phyloP scores from a whole-genome alignment of 1,139 yeast species.

The Blastobotrys petasosporus region DNA sequence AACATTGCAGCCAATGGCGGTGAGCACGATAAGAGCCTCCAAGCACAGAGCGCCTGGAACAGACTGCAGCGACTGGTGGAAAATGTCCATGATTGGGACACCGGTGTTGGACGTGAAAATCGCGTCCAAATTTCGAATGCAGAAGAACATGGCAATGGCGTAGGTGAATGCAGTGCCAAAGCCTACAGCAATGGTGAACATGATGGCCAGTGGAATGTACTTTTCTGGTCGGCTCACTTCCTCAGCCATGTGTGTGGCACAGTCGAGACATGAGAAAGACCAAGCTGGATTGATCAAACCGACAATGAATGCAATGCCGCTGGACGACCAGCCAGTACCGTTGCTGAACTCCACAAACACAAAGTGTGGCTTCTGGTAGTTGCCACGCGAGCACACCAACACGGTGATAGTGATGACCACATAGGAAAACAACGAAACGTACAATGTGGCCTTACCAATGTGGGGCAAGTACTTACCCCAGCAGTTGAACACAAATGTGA shows the following conservation, averaged over 20 bases:
- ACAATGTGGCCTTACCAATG: slow-evolving; percentile 42
- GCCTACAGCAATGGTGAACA: slow-evolving; percentile 54
- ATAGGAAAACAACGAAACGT: slow-evolving; percentile 45
- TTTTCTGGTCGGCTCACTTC: slow-evolving; percentile 47
- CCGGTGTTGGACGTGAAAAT: slow-evolving; percentile 44
- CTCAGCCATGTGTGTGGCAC: slow-evolving; percentile 59
- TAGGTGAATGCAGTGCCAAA: slow-evolving; percentile 49
- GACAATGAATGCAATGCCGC: slow-evolving; percentile 53
- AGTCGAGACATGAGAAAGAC: slow-evolving; percentile 57
- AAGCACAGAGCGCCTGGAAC: slow-evolving; percentile 51
- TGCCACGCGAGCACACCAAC: slow-evolving; percentile 44
- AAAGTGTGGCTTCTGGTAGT: slow-evolving; percentile 43
- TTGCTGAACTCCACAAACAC: slow-evolving; percentile 48
- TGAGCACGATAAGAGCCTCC: slow-evolving; percentile 51
- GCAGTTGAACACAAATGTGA: slow-evolving; percentile 34
- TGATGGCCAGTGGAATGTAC: slow-evolving; percentile 50
- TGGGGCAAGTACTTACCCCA: slow-evolving; percentile 36
- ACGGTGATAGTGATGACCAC: slow-evolving; percentile 45
- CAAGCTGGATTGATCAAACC: slow-evolving; percentile 57
- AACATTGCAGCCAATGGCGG: slow-evolving; percentile 57
- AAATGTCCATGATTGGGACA: slow-evolving; percentile 56
- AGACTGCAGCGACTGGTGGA: slow-evolving; percentile 41
- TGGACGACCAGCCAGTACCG: slow-evolving; percentile 50
- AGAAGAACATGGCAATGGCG: slow-evolving; percentile 53
- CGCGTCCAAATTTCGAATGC: slow-evolving; percentile 45